Evolutionary conservation across 2,329 filamentous ascomycete genomes (phyloP).

Genomic region (Thelonectria rubi): DNA sequence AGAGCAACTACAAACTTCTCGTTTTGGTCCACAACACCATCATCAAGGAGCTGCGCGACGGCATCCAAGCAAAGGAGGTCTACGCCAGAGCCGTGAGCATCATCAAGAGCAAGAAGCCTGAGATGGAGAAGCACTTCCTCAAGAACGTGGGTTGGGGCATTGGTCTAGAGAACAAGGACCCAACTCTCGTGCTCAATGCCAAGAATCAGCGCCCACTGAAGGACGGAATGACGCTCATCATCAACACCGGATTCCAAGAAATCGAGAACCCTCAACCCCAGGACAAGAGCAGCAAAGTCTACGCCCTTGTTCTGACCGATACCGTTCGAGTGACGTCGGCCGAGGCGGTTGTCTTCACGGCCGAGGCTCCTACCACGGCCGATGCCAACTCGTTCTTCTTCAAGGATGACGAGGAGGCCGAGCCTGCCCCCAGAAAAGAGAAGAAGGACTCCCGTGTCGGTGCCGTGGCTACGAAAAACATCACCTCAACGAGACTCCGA

Average conservation of each 20-base stretch:
- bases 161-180: slow-evolving; percentile 89
- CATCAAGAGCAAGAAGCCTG: slow-evolving; percentile 90
- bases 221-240: slow-evolving; percentile 95
- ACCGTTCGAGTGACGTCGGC: slow-evolving; percentile 85
- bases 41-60: slow-evolving; percentile 89
- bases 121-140: slow-evolving; percentile 92
- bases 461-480: slow-evolving; percentile 92
- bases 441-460: slow-evolving; percentile 86
- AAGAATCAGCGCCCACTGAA: slow-evolving; percentile 87
- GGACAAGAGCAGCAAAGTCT: slow-evolving; percentile 88
- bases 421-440: slow-evolving; percentile 87
- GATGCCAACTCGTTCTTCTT: slow-evolving; percentile 99
- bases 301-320: slow-evolving; percentile 90
- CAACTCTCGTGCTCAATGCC: slow-evolving; percentile 82
- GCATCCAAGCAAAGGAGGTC: slow-evolving; percentile 85
- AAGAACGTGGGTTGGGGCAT: slow-evolving; percentile 93
- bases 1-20: slow-evolving; percentile 91
- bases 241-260: slow-evolving; percentile 90
- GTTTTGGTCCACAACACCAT: slow-evolving; percentile 86
- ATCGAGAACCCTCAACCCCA: slow-evolving; percentile 87
- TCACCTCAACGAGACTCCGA: slow-evolving; percentile 90
- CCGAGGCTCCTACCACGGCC: slow-evolving; percentile 88
- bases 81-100: slow-evolving; percentile 86
- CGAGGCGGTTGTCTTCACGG: slow-evolving; percentile 91
- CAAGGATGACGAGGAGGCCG: slow-evolving; percentile 91